Conservation (phyloP, 305 asterid genomes). For the Rubia tinctorum region DNA sequence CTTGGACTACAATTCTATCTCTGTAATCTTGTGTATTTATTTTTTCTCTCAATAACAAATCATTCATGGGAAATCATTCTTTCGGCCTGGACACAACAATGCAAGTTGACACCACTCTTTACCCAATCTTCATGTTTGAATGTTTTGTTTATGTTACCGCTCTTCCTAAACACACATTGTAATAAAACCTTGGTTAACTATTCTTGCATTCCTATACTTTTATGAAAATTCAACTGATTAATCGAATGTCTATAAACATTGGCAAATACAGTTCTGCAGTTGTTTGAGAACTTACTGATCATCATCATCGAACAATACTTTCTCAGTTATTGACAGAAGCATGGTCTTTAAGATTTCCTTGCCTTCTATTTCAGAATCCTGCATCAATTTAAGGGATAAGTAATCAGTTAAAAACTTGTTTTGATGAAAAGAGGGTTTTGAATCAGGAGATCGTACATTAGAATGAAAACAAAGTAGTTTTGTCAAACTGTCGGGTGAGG, state of each 20-base stretch:
- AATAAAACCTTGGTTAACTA: background rate
- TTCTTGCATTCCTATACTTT: background rate
- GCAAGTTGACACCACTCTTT: too few species aligned
- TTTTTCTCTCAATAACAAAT: constrained; percentile 24
- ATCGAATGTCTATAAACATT: background rate
- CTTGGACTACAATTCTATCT: too few species aligned
- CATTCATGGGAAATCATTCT: too few species aligned
- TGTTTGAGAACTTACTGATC: background rate
- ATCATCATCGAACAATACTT: background rate
- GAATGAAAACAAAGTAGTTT: too few species aligned
- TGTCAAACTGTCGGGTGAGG: background rate
- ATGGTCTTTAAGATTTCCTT: background rate
- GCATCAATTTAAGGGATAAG: background rate
- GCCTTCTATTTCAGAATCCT: background rate
- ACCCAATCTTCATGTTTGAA: too few species aligned
- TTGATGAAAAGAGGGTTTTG: too few species aligned
- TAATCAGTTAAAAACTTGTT: background rate
- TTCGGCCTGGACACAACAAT: too few species aligned
- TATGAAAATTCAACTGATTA: background rate
- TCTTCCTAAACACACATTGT: background rate
- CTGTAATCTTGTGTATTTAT: too few species aligned
- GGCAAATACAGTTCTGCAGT: background rate
- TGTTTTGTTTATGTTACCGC: background rate
- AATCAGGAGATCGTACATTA: background rate
- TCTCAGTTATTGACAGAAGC: background rate